Evolutionary conservation across 495 filamentous ascomycete species (phyloP), one percentile per base, ranked within the genome.

Genomic region (Gamarada debralockiae): DNA sequence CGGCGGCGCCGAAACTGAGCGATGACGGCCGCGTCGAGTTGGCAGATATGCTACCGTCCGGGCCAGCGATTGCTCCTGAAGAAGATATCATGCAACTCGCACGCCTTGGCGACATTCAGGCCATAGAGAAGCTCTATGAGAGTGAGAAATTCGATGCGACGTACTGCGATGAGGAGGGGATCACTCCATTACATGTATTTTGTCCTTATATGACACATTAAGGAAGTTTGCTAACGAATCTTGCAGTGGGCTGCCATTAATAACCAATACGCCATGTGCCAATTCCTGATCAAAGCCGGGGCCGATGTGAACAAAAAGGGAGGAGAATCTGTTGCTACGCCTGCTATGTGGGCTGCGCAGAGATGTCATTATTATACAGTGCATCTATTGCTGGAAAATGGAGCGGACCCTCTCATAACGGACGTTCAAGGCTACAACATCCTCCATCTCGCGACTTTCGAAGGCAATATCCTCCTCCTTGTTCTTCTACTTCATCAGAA

Each of bases 211-310:
- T 44, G 33, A 43, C 20, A 12, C 45, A 27, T 55, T 40, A 36
- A 39, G 50, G 52, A 33, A 17, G 27, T 17, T 14, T 40, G 15
- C 36, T 53, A 46, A 56, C 49, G 50, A n/a, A 17, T 44, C 40
- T 49, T 55, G 20, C 68, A 98, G 92, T 98, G 93, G 93, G 93
- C 93, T 14, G 90, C 93, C n/a, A 97, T 97, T 69, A 97, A 97
- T 71, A 96, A 96, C 66, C 92, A 95, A 67, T 95, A 90, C 70
- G 86, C 89, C 50, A 86, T 96, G 74, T 96, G 92, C 79, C 92
- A 93, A 67, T 95, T 93, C 66, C 82, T 98, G 13, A 78, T 98
- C 56, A 86, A 96, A 53, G 76, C 78, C 48, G 93, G 93, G 57
- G 93, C 91, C 64, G 84, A 92, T 63, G 87, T 97, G 59, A 96